Conservation (phyloP, 208 protist genomes). For the Naegleria lovaniensis region DNA sequence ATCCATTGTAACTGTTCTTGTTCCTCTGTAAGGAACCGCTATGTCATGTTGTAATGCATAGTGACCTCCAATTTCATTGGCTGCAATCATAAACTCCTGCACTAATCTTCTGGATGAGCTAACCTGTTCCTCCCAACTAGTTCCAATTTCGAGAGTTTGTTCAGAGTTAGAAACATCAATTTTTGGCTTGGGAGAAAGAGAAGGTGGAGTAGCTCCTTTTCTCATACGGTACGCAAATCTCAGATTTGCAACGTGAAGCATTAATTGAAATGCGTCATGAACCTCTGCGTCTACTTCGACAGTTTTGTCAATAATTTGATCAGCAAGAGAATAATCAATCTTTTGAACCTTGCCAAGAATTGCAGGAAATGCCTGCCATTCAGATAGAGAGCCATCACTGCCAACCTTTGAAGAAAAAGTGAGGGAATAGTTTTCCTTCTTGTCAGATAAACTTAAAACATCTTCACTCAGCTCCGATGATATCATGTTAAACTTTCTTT, state of each 20-base stretch:
- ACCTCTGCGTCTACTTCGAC: not conserved
- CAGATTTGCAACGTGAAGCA: not conserved
- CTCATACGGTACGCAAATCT: not conserved
- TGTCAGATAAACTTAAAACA: not conserved
- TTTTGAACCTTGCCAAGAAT: not conserved
- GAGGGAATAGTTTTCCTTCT: not conserved
- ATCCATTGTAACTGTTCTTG: not conserved
- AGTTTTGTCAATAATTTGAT: not conserved
- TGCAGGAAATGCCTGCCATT: not conserved
- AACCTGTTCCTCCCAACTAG: not conserved
- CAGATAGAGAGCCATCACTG: not conserved
- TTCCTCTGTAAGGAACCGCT: constrained; percentile 5
- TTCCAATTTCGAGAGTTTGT: not conserved
- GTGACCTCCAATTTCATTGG: not conserved
- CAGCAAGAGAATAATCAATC: not conserved
- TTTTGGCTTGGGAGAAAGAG: not conserved
- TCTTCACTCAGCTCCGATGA: not conserved
- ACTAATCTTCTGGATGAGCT: constrained; percentile 3
- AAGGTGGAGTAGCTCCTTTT: not conserved
- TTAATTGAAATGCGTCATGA: not conserved
- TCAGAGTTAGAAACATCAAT: not conserved
- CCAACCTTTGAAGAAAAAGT: not conserved
- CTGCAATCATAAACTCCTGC: constrained; percentile 17
- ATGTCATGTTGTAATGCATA: not conserved
- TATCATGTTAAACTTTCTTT: constrained; percentile 10